Evolutionary conservation across 192 early-diverging fungal species (phyloP).

Genomic region (Chytriomyces sp.): DNA sequence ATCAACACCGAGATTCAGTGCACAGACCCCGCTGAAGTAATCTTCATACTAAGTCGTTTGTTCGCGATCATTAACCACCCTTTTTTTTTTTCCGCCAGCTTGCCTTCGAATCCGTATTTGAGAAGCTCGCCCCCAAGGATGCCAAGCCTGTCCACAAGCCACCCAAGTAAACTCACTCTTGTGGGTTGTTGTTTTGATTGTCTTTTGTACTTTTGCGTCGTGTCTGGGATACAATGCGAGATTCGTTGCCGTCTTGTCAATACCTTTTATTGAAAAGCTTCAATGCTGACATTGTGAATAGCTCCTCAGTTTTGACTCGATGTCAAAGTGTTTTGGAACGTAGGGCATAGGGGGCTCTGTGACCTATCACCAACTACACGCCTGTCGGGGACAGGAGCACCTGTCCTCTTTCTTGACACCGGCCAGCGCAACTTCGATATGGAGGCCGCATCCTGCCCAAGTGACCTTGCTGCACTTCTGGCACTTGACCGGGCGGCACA

Average conservation of each 20-base stretch:
- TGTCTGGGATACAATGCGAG: no score
- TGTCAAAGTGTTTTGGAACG: no score
- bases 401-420: constrained; percentile 23
- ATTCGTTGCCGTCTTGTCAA: no score
- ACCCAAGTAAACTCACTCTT: constrained; percentile 22
- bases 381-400: constrained; percentile 27
- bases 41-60: neutral
- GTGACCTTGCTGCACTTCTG: constrained; percentile 31
- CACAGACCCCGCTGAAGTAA: constrained; percentile 72
- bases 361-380: no score
- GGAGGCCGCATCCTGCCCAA: constrained; percentile 36
- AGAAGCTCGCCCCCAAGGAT: constrained; percentile 57
- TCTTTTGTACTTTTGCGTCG: constrained; percentile 1
- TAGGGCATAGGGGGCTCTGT: no score
- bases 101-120: constrained; percentile 66
- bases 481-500: constrained; percentile 26
- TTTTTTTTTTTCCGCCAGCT: constrained; percentile 39
- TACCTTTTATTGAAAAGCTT: no score
- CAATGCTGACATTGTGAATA: no score
- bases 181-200: neutral
- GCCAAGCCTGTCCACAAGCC: constrained; percentile 31
- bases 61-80: neutral
- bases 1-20: constrained; percentile 79
- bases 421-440: constrained; percentile 31
- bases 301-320: no score